Conservation (phyloP, 441 rosid genomes). For the Biscutella auriculata region DNA sequence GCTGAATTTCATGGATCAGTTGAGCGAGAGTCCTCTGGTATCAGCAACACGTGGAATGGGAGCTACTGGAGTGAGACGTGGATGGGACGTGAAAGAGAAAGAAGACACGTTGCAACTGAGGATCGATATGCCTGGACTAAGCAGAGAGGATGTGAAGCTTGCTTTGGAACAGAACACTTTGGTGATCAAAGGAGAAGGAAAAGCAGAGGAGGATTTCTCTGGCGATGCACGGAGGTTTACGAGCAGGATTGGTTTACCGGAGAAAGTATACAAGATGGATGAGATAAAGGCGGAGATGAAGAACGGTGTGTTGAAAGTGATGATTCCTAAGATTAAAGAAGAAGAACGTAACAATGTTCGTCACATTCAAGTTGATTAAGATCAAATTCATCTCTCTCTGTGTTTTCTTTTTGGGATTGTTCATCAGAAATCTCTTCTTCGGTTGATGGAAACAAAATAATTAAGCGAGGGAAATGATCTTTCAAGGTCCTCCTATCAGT, state of each 20-base stretch:
- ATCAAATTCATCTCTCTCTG: not conserved
- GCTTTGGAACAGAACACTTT: constrained; percentile 38
- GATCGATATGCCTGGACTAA: constrained; percentile 49
- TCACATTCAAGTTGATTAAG: constrained; percentile 5
- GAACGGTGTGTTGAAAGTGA: constrained; percentile 41
- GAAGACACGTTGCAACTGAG: constrained; percentile 30
- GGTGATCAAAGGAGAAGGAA: constrained; percentile 38
- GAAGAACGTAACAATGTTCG: constrained; percentile 6
- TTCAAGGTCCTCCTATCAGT: no score
- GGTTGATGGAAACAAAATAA: no score
- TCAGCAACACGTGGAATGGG: constrained; percentile 26
- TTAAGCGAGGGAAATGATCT: no score
- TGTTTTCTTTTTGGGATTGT: not conserved
- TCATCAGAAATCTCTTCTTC: not conserved
- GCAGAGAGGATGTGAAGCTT: constrained; percentile 44
- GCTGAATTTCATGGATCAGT: constrained; percentile 38
- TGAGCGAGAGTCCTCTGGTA: constrained; percentile 22
- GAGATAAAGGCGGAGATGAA: constrained; percentile 55
- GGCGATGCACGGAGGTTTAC: constrained; percentile 28
- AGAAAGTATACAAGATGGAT: constrained; percentile 25
- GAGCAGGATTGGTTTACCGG: constrained; percentile 29
- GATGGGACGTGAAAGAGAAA: constrained; percentile 48
- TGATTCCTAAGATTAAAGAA: constrained; percentile 36
- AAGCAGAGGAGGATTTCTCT: constrained; percentile 14
- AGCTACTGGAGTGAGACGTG: constrained; percentile 22